Evolutionary conservation across 2,329 filamentous ascomycete species (phyloP).

Genomic region (Claviceps sp.): DNA sequence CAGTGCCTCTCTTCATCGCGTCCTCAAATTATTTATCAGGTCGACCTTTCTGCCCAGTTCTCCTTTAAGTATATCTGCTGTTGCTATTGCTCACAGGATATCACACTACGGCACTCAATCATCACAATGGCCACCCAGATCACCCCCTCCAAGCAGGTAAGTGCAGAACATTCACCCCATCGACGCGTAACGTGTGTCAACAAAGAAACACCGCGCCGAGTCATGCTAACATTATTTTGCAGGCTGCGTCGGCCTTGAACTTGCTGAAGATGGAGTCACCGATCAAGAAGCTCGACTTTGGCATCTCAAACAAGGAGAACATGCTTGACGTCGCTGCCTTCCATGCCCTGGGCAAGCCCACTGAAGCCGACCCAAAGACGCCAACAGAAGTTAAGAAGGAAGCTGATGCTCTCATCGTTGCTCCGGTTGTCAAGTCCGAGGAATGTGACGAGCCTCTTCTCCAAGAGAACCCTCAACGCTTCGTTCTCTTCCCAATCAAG

Average conservation of each 20-base stretch:
- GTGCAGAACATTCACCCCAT: conserved; percentile 13
- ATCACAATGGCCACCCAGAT: conserved; percentile 62
- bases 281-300: conserved; percentile 78
- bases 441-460: conserved; percentile 83
- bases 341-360: conserved; percentile 38
- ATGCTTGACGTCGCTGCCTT: conserved; percentile 36
- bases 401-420: conserved; percentile 25
- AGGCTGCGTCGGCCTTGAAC: conserved; percentile 81
- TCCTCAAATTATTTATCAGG: conserved; percentile 11
- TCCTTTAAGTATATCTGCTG: conserved; percentile 7
- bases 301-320: conserved; percentile 70
- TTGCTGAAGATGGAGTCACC: conserved; percentile 88
- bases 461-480: conserved; percentile 88
- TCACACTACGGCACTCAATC: conserved; percentile 4
- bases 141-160: conserved; percentile 45
- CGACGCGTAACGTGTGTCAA: not conserved
- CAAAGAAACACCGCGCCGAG: not conserved
- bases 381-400: conserved; percentile 27
- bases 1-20: conserved; percentile 16
- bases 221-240: conserved; percentile 19
- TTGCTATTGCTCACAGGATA: conserved; percentile 7
- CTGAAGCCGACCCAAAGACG: conserved; percentile 49
- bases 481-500: conserved; percentile 97
- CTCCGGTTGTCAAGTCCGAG: conserved; percentile 45
- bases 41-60: conserved; percentile 10